Percentiles rank a stretch among this genome's conserved stretches.
phyloP scores from a whole-genome alignment of 2,329 filamentous ascomycete species.

The Penicillium rolfsii region DNA sequence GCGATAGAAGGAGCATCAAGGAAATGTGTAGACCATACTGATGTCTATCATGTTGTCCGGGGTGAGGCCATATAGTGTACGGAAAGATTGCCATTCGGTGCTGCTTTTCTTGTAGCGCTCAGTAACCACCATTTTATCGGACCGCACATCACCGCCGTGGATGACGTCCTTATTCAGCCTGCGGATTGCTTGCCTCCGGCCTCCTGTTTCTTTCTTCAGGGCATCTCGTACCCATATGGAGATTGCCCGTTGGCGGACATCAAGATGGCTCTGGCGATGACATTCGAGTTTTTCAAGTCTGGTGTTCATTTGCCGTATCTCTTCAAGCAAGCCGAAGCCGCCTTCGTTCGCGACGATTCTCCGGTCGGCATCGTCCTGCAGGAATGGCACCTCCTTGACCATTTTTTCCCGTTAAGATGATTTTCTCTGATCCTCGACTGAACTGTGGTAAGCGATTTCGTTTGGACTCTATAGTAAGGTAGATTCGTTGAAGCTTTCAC shows the following conservation, averaged over 20 bases:
- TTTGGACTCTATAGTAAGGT: too few species aligned
- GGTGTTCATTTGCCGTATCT: too few species aligned
- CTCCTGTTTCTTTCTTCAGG: conserved; percentile 10
- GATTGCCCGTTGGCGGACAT: not conserved
- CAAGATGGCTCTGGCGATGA: not conserved
- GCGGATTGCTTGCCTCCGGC: conserved; percentile 7
- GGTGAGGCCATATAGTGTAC: conserved; percentile 7
- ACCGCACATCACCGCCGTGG: conserved; percentile 12
- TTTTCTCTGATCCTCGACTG: too few species aligned
- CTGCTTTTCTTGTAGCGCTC: conserved; percentile 15
- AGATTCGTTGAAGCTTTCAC: too few species aligned
- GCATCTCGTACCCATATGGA: conserved; percentile 13
- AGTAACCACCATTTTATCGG: conserved; percentile 14
- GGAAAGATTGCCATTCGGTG: conserved; percentile 13
- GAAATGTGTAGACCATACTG: conserved; percentile 9
- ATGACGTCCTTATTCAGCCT: conserved; percentile 10
- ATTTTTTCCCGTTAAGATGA: too few species aligned
- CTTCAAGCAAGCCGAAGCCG: too few species aligned
- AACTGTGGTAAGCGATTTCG: too few species aligned
- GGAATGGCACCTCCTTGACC: too few species aligned
- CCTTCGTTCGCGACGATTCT: too few species aligned
- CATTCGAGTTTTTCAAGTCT: not conserved
- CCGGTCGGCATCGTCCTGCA: too few species aligned
- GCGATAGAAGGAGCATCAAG: not conserved
- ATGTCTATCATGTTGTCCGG: too few species aligned